These are phyloP conservation scores for Oehlia diaphana DNA, from an alignment of 192 early-diverging fungal species.

Conservation along the genomic window DNA sequence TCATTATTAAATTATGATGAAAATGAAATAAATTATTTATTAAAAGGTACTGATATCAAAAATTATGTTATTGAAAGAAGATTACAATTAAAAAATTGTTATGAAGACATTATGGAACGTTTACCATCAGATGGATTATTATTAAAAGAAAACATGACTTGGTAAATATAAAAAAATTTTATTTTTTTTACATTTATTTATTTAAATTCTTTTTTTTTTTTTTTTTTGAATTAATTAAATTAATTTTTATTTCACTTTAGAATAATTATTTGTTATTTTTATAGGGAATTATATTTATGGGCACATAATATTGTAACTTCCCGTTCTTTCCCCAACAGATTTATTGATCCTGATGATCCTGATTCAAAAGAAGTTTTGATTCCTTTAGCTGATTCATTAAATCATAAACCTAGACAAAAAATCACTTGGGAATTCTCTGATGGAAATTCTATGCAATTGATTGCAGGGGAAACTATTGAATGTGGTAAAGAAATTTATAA, in stretches of 20 bases:
- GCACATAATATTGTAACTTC: not conserved
- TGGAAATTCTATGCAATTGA: not conserved
- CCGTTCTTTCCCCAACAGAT: not conserved
- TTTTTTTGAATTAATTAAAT: no score
- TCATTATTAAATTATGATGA: not conserved
- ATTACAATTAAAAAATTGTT: not conserved
- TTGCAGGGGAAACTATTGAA: not conserved
- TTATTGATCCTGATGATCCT: not conserved
- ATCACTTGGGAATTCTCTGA: not conserved
- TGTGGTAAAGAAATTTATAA: not conserved
- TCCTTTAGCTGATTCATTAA: conserved; percentile 1
- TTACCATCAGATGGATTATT: no score
- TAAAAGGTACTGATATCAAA: not conserved
- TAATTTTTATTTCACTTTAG: no score
- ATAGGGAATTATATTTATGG: conserved; percentile 12
- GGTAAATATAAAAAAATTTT: no score
- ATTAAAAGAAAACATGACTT: no score
- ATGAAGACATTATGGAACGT: no score
- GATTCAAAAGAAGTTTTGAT: not conserved
- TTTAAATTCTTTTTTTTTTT: no score
- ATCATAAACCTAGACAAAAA: conserved; percentile 11
- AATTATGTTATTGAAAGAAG: not conserved
- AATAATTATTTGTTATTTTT: not conserved
- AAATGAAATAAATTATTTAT: not conserved
- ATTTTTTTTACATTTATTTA: no score